phyloP scores from a whole-genome alignment of 1,284 basidiomycete genomes.

The Melampsora larici-populina region DNA sequence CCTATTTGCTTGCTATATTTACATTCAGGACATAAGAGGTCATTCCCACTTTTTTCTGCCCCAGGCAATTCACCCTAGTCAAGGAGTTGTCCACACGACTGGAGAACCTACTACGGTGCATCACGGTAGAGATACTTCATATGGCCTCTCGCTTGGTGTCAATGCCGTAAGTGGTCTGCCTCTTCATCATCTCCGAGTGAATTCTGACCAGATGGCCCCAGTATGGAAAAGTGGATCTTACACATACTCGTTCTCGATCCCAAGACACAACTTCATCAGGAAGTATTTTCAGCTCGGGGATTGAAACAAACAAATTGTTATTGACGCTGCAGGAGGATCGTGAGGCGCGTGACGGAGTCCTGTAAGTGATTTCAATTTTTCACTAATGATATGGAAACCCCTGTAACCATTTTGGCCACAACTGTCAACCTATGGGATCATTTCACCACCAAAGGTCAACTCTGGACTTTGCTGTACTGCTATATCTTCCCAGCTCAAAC shows the following conservation, averaged over 20 bases:
- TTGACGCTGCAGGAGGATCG: constrained; percentile 42
- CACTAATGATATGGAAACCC: background rate
- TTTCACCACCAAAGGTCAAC: constrained; percentile 19
- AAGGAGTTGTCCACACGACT: constrained; percentile 41
- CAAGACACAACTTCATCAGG: constrained; percentile 21
- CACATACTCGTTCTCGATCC: constrained; percentile 34
- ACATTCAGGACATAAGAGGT: too few species aligned
- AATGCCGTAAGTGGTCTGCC: constrained; percentile 29
- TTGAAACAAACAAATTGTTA: constrained; percentile 43
- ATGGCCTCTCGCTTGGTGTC: constrained; percentile 35
- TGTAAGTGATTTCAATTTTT: background rate
- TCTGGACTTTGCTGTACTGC: constrained; percentile 33
- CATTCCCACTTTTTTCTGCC: too few species aligned
- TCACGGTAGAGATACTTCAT: constrained; percentile 29
- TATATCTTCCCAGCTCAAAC: constrained; percentile 25
- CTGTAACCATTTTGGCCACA: too few species aligned
- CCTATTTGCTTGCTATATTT: too few species aligned
- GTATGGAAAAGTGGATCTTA: constrained; percentile 35
- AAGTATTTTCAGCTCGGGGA: constrained; percentile 34
- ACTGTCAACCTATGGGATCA: too few species aligned
- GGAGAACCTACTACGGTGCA: constrained; percentile 33
- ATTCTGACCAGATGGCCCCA: background rate
- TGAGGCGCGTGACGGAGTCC: too few species aligned
- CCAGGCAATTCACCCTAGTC: constrained; percentile 42
- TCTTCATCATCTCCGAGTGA: background rate